Evolutionary conservation across 768 basidiomycete genomes (phyloP), one percentile per base, ranked within the genome.

Genomic region (Leccinum variicolor): DNA sequence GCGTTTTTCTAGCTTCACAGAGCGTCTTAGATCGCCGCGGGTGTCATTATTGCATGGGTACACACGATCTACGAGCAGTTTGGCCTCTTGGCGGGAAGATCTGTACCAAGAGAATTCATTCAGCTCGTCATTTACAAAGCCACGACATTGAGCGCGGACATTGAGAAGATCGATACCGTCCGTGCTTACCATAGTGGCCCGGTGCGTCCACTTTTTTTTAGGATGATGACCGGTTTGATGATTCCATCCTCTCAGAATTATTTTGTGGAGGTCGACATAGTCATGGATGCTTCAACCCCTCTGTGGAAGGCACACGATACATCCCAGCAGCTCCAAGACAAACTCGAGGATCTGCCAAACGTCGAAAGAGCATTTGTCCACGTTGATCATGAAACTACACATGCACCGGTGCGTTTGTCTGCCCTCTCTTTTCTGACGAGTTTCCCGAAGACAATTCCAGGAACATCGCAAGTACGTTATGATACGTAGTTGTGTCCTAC

Each of bases 341-440:
- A 89, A 74, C 85, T 97, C 47, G 94, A 97, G 69, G 82, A 84
- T 15, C 75, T 97, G 39, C 92, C 94, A 3, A 89, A 92, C 65
- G 94, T 97, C 45, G 94, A 91, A 61, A 79, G 94, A 36, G 94
- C 94, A 36, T 97, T 95, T 71, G 93, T 97, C 25, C 94, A 97
- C 69, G 92, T 96, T 57, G 94, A 97, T 74, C 88, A 96, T 66
- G 94, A 96, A 75, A 88, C 89, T 4, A 88, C 86, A n/a, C 94
- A 95, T 73, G 66, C 76, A 15, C 85, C 85, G 10, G 85, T 86
- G 55, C 48, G 79, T 65, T 28, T 55, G 1, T 47, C 25, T 34
- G 21, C 29, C 21, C 33, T 61, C 31, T 8, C 19, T n/a, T 23
- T 49, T n/a, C 14, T 31, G 45, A 28, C 21, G 10, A 23, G 54